These are phyloP conservation scores for Camellia japonica DNA, from an alignment of 148 eudicot genomes.

Conservation along the genomic window DNA sequence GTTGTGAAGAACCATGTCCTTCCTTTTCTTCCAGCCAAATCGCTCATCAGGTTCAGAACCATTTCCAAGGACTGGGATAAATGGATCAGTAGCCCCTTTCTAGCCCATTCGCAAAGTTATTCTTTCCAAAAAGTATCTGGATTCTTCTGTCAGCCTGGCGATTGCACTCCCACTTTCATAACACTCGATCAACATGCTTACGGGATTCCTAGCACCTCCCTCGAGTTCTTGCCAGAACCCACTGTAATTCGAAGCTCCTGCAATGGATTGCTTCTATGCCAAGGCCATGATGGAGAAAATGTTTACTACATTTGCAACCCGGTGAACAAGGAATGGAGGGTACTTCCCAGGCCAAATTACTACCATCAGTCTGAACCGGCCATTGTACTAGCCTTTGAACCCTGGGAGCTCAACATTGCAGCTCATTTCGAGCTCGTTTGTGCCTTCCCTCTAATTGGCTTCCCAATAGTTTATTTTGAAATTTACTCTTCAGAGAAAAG, in stretches of 20 bases:
- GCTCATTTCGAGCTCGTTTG: background rate
- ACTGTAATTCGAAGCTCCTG: slow-evolving; percentile 10
- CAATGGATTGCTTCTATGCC: slow-evolving; percentile 18
- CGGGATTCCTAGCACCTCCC: background rate
- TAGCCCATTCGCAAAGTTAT: slow-evolving; percentile 18
- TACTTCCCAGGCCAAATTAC: background rate
- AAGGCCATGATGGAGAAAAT: background rate
- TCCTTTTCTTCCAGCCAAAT: slow-evolving; percentile 25
- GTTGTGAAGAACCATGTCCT: slow-evolving; percentile 18
- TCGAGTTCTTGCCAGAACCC: slow-evolving; percentile 11
- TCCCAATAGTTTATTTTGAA: background rate
- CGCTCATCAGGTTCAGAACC: slow-evolving; percentile 17
- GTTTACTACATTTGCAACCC: slow-evolving; percentile 10
- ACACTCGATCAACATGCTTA: background rate
- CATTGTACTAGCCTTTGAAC: background rate
- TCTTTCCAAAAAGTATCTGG: slow-evolving; percentile 3
- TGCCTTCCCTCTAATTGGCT: background rate
- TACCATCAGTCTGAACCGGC: background rate
- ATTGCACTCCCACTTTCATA: background rate
- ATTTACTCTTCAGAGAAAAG: slow-evolving; percentile 2
- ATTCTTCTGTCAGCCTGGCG: background rate
- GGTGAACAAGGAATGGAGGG: slow-evolving; percentile 3
- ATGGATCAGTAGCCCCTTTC: slow-evolving; percentile 19
- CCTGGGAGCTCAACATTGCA: background rate
- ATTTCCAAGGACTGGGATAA: slow-evolving; percentile 22